Evolutionary conservation across 2,329 filamentous ascomycete species (phyloP), one percentile per base, ranked within the genome.

Genomic region (Verticillium nonalfalfae): DNA sequence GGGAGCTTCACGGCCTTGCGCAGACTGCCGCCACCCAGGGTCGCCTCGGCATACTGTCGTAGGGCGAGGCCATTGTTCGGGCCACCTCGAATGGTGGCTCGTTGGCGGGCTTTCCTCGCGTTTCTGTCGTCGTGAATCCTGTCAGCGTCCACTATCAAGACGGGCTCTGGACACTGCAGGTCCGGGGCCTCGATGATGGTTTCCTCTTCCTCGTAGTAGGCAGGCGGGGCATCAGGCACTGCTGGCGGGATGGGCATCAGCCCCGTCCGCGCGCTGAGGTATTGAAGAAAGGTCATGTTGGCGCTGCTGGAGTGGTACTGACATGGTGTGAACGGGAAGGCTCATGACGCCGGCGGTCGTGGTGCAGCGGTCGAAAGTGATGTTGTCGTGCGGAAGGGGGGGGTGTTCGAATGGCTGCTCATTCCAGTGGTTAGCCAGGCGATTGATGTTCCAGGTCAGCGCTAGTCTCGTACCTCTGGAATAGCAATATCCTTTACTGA

Each of bases 11-110:
- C 95, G 34, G 96, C 93, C 80, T 99, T 98, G 70, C 93, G 87
- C 77, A 99, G 79, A 76, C 93, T 97, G 57, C 95, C 95, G 68
- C 92, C 96, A 39, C 95, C 95, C 40, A 99, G 83, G 11, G 95
- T 99, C 56, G 96, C 95, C 76, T 99, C 96, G 59, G 95, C 95
- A 82, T 98, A 99, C 76, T 99, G 95, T 76, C 95, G 90, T 68
- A 99, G 82, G 78, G 98, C 95, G 80, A 96, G 96, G 75, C 65
- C 62, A 85, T 82, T 85, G 33, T 83, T 96, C 69, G 87, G 91
- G 60, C 92, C 96, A 62, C 93, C 93, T 75, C 95, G 96, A 71
- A 89, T 90, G 54, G 88, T 80, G 65, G 89, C 89, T 71, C 93
- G 90, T 40, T 94, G 91, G 73, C 93, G 92, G 76, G 91, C 88